Evolutionary conservation across 2,329 filamentous ascomycete species (phyloP), one percentile per base, ranked within the genome.

Genomic region (Xylaria sp.): DNA sequence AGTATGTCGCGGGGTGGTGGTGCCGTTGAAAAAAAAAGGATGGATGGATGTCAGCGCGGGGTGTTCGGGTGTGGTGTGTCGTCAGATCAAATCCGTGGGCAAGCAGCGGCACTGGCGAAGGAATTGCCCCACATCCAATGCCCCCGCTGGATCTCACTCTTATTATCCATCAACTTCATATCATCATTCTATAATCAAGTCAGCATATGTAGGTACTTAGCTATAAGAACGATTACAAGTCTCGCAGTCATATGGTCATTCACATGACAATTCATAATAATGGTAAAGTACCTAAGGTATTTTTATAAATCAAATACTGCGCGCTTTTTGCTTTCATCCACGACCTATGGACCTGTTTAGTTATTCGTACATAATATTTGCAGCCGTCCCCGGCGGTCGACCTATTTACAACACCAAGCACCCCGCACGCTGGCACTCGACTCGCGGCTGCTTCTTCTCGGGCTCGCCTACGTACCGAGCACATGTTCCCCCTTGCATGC

Each of bases 341-440:
- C 52, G 56, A 53, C 49, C 44, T 50, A n/a, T n/a, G n/a, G n/a
- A n/a, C n/a, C n/a, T n/a, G n/a, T n/a, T 48, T 39, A 57, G 16
- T 19, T 60, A 63, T 59, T 62, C 50, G 62, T 63, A 63, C 61
- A 63, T 54, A 57, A 60, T 55, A n/a, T n/a, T n/a, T n/a, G n/a
- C n/a, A 40, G 57, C 51, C 57, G 39, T 42, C 24, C 44, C n/a
- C 49, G 43, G 48, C 47, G n/a, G n/a, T n/a, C n/a, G 39, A 52
- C 47, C 39, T 63, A 63, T 62, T 57, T 62, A 62, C 59, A 63
- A n/a, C n/a, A n/a, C n/a, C n/a, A n/a, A n/a, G n/a, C n/a, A n/a
- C n/a, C n/a, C 53, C 57, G 54, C 59, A 63, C 58, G 59, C 42
- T 47, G 54, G 49, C 56, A 54, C 44, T 24, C 39, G 34, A n/a